A percentile compares a stretch with the other conserved stretches of the same genome.
Evolutionary conservation across 805 yeast species (phyloP).

Genomic region (Myxozyma melibiosi): DNA sequence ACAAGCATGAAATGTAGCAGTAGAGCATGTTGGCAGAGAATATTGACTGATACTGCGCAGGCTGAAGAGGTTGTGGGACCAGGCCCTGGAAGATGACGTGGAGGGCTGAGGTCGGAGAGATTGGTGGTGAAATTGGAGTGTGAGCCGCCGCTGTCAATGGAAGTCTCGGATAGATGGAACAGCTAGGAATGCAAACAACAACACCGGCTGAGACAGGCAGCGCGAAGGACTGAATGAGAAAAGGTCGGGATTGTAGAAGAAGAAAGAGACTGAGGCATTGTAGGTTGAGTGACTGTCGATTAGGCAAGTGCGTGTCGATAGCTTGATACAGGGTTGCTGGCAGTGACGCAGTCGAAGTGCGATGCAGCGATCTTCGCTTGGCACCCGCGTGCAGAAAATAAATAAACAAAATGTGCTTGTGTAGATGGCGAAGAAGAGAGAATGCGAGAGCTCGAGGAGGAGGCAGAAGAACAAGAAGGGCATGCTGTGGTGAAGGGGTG

Average conservation of each 20-base stretch:
- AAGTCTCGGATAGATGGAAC: background rate
- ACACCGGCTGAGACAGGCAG: background rate
- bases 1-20: background rate
- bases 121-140: background rate
- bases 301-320: too few relatives aligned
- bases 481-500: too few relatives aligned
- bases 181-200: background rate
- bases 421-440: background rate
- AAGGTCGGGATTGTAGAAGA: background rate
- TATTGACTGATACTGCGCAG: too few relatives aligned
- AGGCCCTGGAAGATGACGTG: background rate
- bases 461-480: background rate
- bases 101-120: background rate
- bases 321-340: too few relatives aligned
- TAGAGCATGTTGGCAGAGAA: too few relatives aligned
- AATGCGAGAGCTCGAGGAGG: background rate
- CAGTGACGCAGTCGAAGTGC: background rate
- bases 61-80: too few relatives aligned
- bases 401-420: background rate
- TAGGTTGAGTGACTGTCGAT: too few relatives aligned
- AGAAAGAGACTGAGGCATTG: background rate
- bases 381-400: too few relatives aligned
- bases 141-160: too few relatives aligned
- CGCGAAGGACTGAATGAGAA: background rate
- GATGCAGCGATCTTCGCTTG: too few relatives aligned